A percentile compares a stretch with the other conserved stretches of the same genome.
phyloP scores from a whole-genome alignment of 2,329 filamentous ascomycete species.

The Colletotrichum sojae region DNA sequence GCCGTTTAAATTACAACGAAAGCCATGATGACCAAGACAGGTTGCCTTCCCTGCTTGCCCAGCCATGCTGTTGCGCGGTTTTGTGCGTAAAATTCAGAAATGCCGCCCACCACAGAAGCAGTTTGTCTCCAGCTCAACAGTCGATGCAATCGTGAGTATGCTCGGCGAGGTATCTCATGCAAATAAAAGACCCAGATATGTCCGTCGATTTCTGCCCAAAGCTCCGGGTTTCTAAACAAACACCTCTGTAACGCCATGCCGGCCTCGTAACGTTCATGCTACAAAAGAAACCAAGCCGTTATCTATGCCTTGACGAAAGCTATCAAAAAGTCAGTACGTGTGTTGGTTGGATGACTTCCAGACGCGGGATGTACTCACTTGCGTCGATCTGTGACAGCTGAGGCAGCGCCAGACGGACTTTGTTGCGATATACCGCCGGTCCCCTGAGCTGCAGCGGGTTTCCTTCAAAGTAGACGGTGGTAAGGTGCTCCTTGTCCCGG shows the following conservation, averaged over 20 bases:
- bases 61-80: slow-evolving; percentile 4
- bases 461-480: slow-evolving; percentile 96
- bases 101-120: slow-evolving; percentile 19
- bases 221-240: slow-evolving; percentile 24
- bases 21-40: slow-evolving; percentile 33
- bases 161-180: slow-evolving; percentile 25
- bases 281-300: slow-evolving; percentile 15
- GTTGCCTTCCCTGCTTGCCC: slow-evolving; percentile 2
- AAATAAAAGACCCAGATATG: slow-evolving; percentile 19
- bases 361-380: slow-evolving; percentile 75
- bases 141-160: background rate
- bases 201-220: slow-evolving; percentile 5
- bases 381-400: slow-evolving; percentile 96
- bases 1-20: slow-evolving; percentile 38
- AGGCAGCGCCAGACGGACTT: slow-evolving; percentile 88
- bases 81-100: slow-evolving; percentile 10
- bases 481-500: slow-evolving; percentile 82
- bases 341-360: background rate
- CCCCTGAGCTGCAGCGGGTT: slow-evolving; percentile 87
- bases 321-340: slow-evolving; percentile 25
- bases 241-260: slow-evolving; percentile 37
- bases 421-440: slow-evolving; percentile 93
- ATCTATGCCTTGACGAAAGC: slow-evolving; percentile 43
- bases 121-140: slow-evolving; percentile 16
- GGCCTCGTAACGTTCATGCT: slow-evolving; percentile 31